phyloP scores from a whole-genome alignment of 495 filamentous ascomycete genomes.

The Aspergillus biplanus region DNA sequence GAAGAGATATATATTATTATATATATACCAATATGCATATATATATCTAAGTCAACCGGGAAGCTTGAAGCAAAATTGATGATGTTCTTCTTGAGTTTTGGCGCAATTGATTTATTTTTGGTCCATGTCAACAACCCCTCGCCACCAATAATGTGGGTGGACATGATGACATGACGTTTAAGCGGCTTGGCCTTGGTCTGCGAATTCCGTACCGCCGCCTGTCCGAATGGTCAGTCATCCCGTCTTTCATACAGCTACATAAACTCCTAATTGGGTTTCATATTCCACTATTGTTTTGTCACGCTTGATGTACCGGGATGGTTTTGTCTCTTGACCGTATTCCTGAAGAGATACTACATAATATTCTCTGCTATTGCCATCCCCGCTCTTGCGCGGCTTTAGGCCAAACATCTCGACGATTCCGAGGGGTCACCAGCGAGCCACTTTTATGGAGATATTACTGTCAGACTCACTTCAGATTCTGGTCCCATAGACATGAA shows the following conservation, averaged over 20 bases:
- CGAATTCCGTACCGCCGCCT: too few relatives aligned
- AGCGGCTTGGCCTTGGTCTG: too few relatives aligned
- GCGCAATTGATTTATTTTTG: too few relatives aligned
- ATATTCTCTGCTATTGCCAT: slow-evolving; percentile 63
- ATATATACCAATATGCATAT: too few relatives aligned
- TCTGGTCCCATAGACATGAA: slow-evolving; percentile 72
- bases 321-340: slow-evolving; percentile 49
- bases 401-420: slow-evolving; percentile 63
- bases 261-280: neutral
- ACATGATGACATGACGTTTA: too few relatives aligned
- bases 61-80: too few relatives aligned
- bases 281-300: neutral
- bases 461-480: slow-evolving; percentile 66
- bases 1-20: neutral
- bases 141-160: too few relatives aligned
- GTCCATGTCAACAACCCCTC: too few relatives aligned
- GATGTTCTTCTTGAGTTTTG: too few relatives aligned
- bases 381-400: slow-evolving; percentile 52
- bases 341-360: slow-evolving; percentile 76
- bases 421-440: slow-evolving; percentile 66
- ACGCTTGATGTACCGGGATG: slow-evolving; percentile 35
- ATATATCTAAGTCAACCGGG: too few relatives aligned
- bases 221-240: too few relatives aligned
- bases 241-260: neutral
- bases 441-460: slow-evolving; percentile 79